phyloP scores from a whole-genome alignment of 2,329 filamentous ascomycete genomes.

The Fusarium sp. region DNA sequence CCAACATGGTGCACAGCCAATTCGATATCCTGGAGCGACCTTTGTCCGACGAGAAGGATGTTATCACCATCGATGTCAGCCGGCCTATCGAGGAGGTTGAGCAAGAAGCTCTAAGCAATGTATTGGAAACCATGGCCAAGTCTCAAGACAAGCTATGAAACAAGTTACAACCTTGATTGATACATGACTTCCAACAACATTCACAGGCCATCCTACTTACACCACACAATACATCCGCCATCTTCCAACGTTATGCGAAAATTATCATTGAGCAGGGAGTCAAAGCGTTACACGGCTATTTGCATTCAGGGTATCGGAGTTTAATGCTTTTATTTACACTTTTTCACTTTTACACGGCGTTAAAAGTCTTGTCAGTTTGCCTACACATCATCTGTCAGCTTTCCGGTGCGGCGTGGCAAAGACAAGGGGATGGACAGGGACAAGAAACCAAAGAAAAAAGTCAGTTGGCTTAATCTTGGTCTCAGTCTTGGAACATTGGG shows the following conservation, averaged over 20 bases:
- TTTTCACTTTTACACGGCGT: constrained; percentile 30
- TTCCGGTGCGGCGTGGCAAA: constrained; percentile 26
- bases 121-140: constrained; percentile 62
- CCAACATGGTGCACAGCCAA: constrained; percentile 94
- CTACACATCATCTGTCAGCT: constrained; percentile 32
- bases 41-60: constrained; percentile 74
- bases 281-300: constrained; percentile 43
- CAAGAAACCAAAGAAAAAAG: constrained; percentile 5
- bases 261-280: constrained; percentile 44
- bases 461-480: constrained; percentile 6
- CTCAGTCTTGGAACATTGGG: not conserved
- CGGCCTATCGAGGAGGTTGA: constrained; percentile 69
- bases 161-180: not conserved
- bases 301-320: constrained; percentile 30
- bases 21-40: constrained; percentile 90
- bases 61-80: constrained; percentile 77
- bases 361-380: constrained; percentile 17
- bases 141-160: constrained; percentile 38
- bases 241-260: constrained; percentile 22
- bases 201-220: not conserved
- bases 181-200: not conserved
- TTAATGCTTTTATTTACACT: constrained; percentile 22
- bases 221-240: not conserved
- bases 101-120: constrained; percentile 67
- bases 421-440: not conserved